Evolutionary conservation across 768 basidiomycete genomes (phyloP).

Genomic region (Termitomyces sp.): DNA sequence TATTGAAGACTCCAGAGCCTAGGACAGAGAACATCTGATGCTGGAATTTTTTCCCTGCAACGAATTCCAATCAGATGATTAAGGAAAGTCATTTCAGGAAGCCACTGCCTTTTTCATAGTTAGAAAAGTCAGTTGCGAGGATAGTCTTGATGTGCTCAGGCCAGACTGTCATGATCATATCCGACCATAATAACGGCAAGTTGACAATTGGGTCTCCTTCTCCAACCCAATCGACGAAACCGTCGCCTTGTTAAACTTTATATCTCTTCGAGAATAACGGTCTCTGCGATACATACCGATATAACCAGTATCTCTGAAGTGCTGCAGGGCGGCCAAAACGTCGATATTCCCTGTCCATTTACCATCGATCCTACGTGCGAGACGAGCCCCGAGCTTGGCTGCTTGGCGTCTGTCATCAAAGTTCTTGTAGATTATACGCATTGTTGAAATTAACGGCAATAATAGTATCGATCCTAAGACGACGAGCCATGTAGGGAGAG

Average conservation of each 20-base stretch:
- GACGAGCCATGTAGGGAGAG: slow-evolving; percentile 34
- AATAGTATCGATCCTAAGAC: slow-evolving; percentile 22
- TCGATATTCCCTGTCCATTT: slow-evolving; percentile 41
- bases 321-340: slow-evolving; percentile 28
- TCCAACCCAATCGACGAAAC: slow-evolving; percentile 28
- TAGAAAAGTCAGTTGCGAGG: slow-evolving; percentile 52
- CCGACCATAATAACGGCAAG: slow-evolving; percentile 39
- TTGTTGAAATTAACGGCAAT: slow-evolving; percentile 27
- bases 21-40: slow-evolving; percentile 41
- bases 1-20: slow-evolving; percentile 66
- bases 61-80: not conserved
- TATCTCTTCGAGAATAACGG: too few relatives aligned
- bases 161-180: slow-evolving; percentile 40
- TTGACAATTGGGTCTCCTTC: slow-evolving; percentile 37
- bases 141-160: slow-evolving; percentile 56
- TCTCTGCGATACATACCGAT: slow-evolving; percentile 30
- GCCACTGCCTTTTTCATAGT: slow-evolving; percentile 50
- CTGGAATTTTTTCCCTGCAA: slow-evolving; percentile 36
- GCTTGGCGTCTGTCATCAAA: slow-evolving; percentile 32
- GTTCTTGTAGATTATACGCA: slow-evolving; percentile 25
- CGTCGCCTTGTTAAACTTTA: slow-evolving; percentile 31
- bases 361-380: slow-evolving; percentile 34
- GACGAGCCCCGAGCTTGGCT: slow-evolving; percentile 40
- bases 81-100: not conserved
- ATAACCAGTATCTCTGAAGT: slow-evolving; percentile 39